phyloP scores from a whole-genome alignment of 2,329 filamentous ascomycete genomes.

The Arthrobotrys sinensis region DNA sequence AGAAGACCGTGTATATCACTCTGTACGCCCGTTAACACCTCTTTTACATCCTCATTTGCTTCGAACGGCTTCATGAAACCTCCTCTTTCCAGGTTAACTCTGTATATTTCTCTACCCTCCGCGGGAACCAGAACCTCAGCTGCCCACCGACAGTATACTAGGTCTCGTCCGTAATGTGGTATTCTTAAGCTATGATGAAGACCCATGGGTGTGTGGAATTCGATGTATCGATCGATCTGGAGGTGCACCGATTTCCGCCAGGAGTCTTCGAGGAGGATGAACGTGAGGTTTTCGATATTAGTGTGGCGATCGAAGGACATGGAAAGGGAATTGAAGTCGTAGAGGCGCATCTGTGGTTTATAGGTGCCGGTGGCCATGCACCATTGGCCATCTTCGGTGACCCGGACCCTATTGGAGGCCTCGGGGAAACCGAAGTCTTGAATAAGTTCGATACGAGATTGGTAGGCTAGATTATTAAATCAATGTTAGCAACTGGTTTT shows the following conservation, averaged over 20 bases:
- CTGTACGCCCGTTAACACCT: constrained; percentile 90
- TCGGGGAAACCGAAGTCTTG: constrained; percentile 99
- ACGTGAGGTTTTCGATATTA: constrained; percentile 89
- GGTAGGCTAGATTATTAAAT: constrained; percentile 76
- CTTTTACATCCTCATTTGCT: constrained; percentile 85
- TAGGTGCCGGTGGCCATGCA: constrained; percentile 88
- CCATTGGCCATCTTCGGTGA: constrained; percentile 97
- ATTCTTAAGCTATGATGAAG: constrained; percentile 91
- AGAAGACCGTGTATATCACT: constrained; percentile 91
- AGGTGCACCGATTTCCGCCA: constrained; percentile 96
- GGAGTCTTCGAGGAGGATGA: constrained; percentile 87
- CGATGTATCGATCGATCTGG: constrained; percentile 89
- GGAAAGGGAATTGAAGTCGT: constrained; percentile 91
- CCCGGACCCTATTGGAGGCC: constrained; percentile 88
- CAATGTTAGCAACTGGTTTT: constrained; percentile 11
- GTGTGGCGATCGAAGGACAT: constrained; percentile 96
- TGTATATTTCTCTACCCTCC: constrained; percentile 93
- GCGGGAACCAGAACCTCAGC: constrained; percentile 89
- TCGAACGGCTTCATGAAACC: constrained; percentile 96
- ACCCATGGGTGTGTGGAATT: constrained; percentile 91
- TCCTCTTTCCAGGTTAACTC: constrained; percentile 90
- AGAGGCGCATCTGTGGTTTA: constrained; percentile 91
- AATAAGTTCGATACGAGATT: constrained; percentile 91
- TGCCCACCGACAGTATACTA: constrained; percentile 85
- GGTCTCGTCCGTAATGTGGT: constrained; percentile 90